Base-by-base conservation (phyloP, 2,329 filamentous ascomycete genomes). In the Claviceps arundinis region DNA sequence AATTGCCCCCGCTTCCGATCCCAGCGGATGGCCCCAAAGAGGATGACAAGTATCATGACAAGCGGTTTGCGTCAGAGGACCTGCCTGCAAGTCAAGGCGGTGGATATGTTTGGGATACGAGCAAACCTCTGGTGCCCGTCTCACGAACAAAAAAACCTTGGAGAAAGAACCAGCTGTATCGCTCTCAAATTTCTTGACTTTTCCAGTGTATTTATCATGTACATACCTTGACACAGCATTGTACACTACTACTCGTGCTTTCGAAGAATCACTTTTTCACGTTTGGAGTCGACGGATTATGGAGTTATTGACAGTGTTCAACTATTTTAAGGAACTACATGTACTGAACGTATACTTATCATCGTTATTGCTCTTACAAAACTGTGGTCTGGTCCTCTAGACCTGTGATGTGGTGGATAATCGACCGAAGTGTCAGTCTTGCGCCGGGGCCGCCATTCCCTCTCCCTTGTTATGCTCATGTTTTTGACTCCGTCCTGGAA, bases 41-140 rank as follows among this genome's bases (percentile, higher is more conserved):
- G 19, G 54, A 59, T n/a, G 59, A 59, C 4, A 1, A 34, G 30
- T 11, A 34, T 34, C 9, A 4, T 34, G 30, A 11, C 3, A 34
- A 34, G 30, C 52, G 50, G 37, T 56, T 56, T 37, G 52, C 51
- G 11, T 50, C 55, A 14, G 51, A 52, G 5, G 48, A 53, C 38
- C 9, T 40, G 40, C 47, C 51, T 4, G 48, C 49, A 13, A 55
- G 56, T 37, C 56, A 47, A 9, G 56, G 56, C n/a, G 58, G 56
- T 9, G 59, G 60, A 48, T 63, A 62, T 47, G 59, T 64, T 43
- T 68, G 66, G 66, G 62, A 68, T 47, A 68, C 66, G 1, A 59
- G 56, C 4, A 59, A 54, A 44, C 47, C 58, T 37, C 24, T n/a
- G 1, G 40, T 37, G 7, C 50, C 46, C 19, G 52, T 51, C n/a